Evolutionary conservation across 495 filamentous ascomycete genomes (phyloP), one percentile per base, ranked within the genome.

Genomic region (Terfezia boudieri): DNA sequence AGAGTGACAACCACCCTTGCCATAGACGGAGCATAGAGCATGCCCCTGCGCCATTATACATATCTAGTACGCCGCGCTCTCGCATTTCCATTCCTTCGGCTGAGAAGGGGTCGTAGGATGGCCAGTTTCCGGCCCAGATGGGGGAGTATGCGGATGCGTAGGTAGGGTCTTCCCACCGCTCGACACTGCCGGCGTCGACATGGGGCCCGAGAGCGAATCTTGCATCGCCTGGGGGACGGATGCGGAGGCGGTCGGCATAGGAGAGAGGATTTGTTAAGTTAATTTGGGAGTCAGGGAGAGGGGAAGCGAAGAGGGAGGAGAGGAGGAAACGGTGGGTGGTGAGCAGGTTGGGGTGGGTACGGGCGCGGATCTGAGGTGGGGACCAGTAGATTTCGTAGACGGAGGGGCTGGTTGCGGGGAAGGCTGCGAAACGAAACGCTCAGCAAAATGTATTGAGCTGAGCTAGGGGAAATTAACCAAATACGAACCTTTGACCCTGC

Each of bases 381-480:
- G 83, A 82, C 87, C 87, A 94, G 69, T 94, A 94, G 3, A 94
- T 70, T 63, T 94, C 87, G 61, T 80, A 88, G 4, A 94, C 85
- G 52, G 85, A 79, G 0, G 86, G 86, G 65, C 69, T 52, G 51
- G 69, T 48, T 48, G 71, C 57, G 54, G 73, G 68, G 60, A 76
- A 73, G 38, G 75, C 71, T 76, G 7, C 32, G 3, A 1, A 12
- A 20, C 23, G 26, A 35, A 49, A 8, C 8, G 36, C 51, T 11
- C 36, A 12, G 14, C 1, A 51, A 43, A 54, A 35, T 9, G 10
- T 8, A 51, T 53, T 35, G 58, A 71, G 73, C 74, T 66, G 71
- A 14, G 75, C 76, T 1, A 67, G 67, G 2, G 80, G 76, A 32
- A 32, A 32, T 32, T 7, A 32, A 69, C 43, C 69, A 72, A 8